Evolutionary conservation across 257 asterid genomes (phyloP), one percentile per base, ranked within the genome.

Genomic region (Rubia yunnanensis): DNA sequence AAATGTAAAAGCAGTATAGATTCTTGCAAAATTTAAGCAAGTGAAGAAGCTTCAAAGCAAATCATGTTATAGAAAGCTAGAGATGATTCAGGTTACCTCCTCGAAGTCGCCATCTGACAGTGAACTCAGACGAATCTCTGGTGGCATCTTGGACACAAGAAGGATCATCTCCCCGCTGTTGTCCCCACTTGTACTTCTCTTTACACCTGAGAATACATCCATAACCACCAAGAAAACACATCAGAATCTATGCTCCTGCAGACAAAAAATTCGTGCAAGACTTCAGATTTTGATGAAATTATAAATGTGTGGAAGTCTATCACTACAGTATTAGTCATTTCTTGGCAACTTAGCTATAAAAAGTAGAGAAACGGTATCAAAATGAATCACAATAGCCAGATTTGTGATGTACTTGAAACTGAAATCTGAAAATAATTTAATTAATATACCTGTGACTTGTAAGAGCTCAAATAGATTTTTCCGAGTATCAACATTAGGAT

Each of bases 401-500:
- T n/a, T n/a, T n/a, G n/a, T n/a, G n/a, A n/a, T n/a, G n/a, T n/a
- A n/a, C n/a, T n/a, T n/a, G n/a, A n/a, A n/a, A n/a, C n/a, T n/a
- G n/a, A 39, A 39, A 39, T 44, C 17, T 44, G 22, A 44, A 44
- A 39, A 44, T 10, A n/a, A 44, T 44, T 44, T 44, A 6, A 15
- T 20, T 18, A 63, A 61, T 82, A 73, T 63, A 89, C 99, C 99
- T 82, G 86, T 77, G 69, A 92, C 87, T 82, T 79, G 94, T 79
- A 83, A 74, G 59, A 89, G 97, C 72, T 82, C 85, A 78, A 76
- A 72, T 65, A 78, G 64, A 69, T 61, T 63, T 76, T 64, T 82
- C 46, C 79, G 77, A 60, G 10, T 60, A 67, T 22, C 61, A 73
- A 76, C 92, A 70, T 75, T 15, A 55, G 83, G 83, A 70, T 84